Evolutionary conservation across 306 rosid species (phyloP).

Genomic region (Senna tora): DNA sequence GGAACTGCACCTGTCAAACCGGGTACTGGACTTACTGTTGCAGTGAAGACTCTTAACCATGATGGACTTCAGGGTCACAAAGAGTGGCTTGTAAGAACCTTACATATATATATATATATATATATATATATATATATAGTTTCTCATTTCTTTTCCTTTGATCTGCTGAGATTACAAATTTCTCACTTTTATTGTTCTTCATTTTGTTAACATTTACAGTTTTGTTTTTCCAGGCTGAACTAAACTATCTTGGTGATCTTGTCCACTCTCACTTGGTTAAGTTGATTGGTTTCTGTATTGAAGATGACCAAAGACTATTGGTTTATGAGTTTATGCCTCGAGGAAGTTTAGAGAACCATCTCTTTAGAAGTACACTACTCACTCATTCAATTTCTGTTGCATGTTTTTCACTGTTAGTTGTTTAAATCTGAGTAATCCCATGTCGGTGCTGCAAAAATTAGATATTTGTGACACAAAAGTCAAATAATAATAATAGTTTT

Average conservation of each 20-base stretch:
- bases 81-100: conserved; percentile 90
- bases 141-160: conserved; percentile 18
- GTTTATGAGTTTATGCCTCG: conserved; percentile 98
- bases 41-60: conserved; percentile 94
- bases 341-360: conserved; percentile 99
- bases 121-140: conserved; percentile 1
- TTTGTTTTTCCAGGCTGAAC: conserved; percentile 76
- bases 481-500: background rate
- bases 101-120: conserved; percentile 9
- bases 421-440: conserved; percentile 28
- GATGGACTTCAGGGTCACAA: conserved; percentile 99
- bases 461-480: conserved; percentile 10
- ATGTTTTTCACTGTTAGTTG: conserved; percentile 16
- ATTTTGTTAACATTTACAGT: conserved; percentile 27
- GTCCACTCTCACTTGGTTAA: conserved; percentile 86
- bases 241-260: conserved; percentile 92
- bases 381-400: conserved; percentile 41
- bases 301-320: conserved; percentile 85
- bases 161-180: background rate
- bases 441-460: conserved; percentile 18
- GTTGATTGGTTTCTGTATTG: conserved; percentile 92
- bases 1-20: conserved; percentile 98
- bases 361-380: conserved; percentile 81
- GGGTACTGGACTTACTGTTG: conserved; percentile 97
- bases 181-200: conserved; percentile 6